Percentiles rank a stretch among this genome's conserved stretches.
Conservation (phyloP, 805 yeast genomes). For the Candida caryicola region DNA sequence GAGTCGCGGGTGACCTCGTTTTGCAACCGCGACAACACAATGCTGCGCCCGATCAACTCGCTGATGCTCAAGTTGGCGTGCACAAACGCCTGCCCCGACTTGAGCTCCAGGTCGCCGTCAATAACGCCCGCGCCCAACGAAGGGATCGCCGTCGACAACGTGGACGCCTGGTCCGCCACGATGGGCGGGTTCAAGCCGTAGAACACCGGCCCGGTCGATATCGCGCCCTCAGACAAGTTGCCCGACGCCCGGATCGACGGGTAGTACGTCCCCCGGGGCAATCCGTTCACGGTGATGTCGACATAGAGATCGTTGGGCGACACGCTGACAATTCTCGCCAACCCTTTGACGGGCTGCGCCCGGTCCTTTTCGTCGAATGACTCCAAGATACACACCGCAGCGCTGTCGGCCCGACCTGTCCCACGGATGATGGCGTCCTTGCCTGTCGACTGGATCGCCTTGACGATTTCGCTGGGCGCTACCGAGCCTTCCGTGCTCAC, state of each 20-base stretch:
- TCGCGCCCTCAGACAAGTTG: conserved; percentile 69
- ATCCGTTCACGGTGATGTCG: conserved; percentile 77
- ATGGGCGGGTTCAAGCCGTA: conserved; percentile 44
- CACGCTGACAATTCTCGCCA: conserved; percentile 79
- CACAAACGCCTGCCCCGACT: conserved; percentile 37
- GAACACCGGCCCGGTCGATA: conserved; percentile 57
- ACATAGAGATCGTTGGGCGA: conserved; percentile 54
- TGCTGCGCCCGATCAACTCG: conserved; percentile 70
- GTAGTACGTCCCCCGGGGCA: conserved; percentile 61
- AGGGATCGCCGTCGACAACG: conserved; percentile 24
- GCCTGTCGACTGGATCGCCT: conserved; percentile 68
- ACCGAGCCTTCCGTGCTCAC: conserved; percentile 66
- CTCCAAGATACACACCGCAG: conserved; percentile 89
- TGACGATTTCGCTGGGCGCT: conserved; percentile 75
- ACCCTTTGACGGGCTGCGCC: conserved; percentile 70
- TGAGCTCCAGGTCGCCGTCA: conserved; percentile 13
- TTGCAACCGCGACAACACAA: conserved; percentile 44
- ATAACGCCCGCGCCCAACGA: conserved; percentile 34
- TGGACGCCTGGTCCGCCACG: conserved; percentile 27
- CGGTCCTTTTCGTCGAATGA: conserved; percentile 51
- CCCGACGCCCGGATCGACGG: conserved; percentile 72
- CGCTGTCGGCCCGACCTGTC: conserved; percentile 79
- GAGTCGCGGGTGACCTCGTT: conserved; percentile 42
- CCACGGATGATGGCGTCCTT: conserved; percentile 92
- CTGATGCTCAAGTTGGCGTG: conserved; percentile 46